phyloP scores from a whole-genome alignment of 148 eudicot genomes.

The Dysphania ambrosioides region DNA sequence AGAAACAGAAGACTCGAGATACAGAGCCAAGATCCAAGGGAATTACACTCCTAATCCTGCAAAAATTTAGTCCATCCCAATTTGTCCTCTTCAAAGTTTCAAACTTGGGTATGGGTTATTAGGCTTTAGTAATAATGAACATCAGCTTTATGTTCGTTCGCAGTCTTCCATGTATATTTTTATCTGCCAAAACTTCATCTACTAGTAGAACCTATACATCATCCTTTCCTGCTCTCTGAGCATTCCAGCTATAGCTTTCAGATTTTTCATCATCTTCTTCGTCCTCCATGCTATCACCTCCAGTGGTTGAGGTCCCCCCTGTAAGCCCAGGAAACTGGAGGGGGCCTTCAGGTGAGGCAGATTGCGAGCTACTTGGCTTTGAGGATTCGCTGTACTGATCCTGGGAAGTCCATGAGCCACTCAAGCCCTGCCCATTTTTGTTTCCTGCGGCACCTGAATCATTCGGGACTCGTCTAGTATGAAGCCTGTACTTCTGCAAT shows the following conservation, averaged over 20 bases:
- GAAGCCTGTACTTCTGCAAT: constrained; percentile 78
- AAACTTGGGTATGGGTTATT: constrained; percentile 4
- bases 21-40: constrained; percentile 29
- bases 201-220: constrained; percentile 36
- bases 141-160: constrained; percentile 17
- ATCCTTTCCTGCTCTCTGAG: constrained; percentile 29
- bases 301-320: constrained; percentile 45
- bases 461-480: constrained; percentile 42
- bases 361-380: constrained; percentile 50
- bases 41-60: constrained; percentile 47
- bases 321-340: constrained; percentile 39
- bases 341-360: constrained; percentile 74
- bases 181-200: constrained; percentile 46
- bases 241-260: constrained; percentile 45
- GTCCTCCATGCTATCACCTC: constrained; percentile 52
- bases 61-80: constrained; percentile 35
- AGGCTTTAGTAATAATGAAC: constrained; percentile 17
- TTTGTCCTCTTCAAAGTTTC: neutral
- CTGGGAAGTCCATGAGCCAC: constrained; percentile 31
- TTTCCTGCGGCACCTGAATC: constrained; percentile 25
- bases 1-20: constrained; percentile 22
- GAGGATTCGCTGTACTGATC: constrained; percentile 39
- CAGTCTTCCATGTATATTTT: constrained; percentile 19
- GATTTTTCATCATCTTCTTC: constrained; percentile 64
- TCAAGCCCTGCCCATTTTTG: constrained; percentile 27